These are phyloP conservation scores for Pythium insidiosum DNA, from an alignment of 352 stramenopile genomes.

Conservation along the genomic window DNA sequence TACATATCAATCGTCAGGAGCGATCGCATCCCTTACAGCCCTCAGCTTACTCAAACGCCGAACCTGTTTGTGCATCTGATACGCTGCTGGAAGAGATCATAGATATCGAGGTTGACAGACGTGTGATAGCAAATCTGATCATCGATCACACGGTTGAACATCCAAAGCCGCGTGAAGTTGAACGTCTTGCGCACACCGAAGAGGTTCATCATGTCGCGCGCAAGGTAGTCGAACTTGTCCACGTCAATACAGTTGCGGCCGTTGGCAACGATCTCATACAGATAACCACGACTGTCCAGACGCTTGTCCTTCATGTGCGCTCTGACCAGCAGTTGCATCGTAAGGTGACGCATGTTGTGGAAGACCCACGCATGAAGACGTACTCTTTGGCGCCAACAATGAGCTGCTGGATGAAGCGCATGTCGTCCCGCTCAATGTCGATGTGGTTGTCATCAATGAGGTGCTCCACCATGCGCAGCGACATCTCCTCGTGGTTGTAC, in stretches of 20 bases:
- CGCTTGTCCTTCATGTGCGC: slow-evolving; percentile 32
- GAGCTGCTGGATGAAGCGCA: slow-evolving; percentile 73
- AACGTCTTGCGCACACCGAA: slow-evolving; percentile 75
- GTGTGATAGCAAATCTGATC: slow-evolving; percentile 88
- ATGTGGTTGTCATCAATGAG: slow-evolving; percentile 80
- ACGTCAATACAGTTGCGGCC: slow-evolving; percentile 88
- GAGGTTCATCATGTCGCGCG: slow-evolving; percentile 81
- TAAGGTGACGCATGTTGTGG: no score
- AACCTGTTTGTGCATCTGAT: slow-evolving; percentile 80
- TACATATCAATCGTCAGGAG: no score
- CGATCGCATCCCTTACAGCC: no score
- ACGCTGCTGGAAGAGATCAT: slow-evolving; percentile 88
- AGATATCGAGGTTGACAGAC: slow-evolving; percentile 82
- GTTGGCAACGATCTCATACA: slow-evolving; percentile 91
- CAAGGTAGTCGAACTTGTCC: slow-evolving; percentile 91
- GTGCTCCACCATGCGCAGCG: slow-evolving; percentile 67
- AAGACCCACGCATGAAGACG: no score
- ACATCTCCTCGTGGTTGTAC: slow-evolving; percentile 85
- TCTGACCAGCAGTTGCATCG: no score
- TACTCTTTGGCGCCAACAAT: slow-evolving; percentile 77
- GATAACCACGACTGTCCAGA: slow-evolving; percentile 50
- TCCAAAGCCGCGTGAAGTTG: slow-evolving; percentile 67
- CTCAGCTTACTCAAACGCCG: no score
- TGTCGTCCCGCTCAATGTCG: slow-evolving; percentile 51
- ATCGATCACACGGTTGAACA: slow-evolving; percentile 82